Base-by-base conservation (phyloP, 805 yeast species). In the Starmera caribaea region DNA sequence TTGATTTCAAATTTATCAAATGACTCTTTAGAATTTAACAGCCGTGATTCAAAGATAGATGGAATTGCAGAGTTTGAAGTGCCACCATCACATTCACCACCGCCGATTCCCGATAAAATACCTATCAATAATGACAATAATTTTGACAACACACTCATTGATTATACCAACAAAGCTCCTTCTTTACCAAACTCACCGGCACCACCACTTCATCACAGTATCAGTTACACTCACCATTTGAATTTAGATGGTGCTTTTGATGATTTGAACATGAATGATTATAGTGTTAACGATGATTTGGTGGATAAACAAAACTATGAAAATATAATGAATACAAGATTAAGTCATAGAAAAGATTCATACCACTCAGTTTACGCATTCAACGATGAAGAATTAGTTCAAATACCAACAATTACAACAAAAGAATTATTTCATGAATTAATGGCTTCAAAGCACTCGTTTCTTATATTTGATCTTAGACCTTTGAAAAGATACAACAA, bases 401-500 rank as follows among this genome's bases (percentile, higher is more conserved):
- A 45, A 36, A 85, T 82, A 48, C 86, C 87, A 10, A 55, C 58
- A 12, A 56, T 65, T 6, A 55, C 68, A 1, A 53, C 70, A 10
- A 61, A 60, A 30, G 49, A 57, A 51, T 52, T 74, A 5, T 58
- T 71, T 40, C 53, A 69, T 3, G 60, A 63, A 3, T 55, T 76
- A 37, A 62, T 53, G 39, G 63, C 55, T 37, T 67, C 66, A 14
- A 59, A 69, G 35, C 66, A 65, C 14, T 71, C 75, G 2, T 33
- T 45, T 3, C 42, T 71, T 16, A 39, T 71, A 7, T 54, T 70
- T 35, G 75, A 71, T 48, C 43, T 71, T 14, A 55, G 75, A 36
- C 49, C 65, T 9, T 45, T 53, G 11, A 51, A 54, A 17, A 53
- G 58, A 8, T 66, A 53, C 38, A 43, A 54, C 5, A 42, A 53